Base-by-base conservation (phyloP, 495 filamentous ascomycete genomes). In the Hypoxylon rickii region DNA sequence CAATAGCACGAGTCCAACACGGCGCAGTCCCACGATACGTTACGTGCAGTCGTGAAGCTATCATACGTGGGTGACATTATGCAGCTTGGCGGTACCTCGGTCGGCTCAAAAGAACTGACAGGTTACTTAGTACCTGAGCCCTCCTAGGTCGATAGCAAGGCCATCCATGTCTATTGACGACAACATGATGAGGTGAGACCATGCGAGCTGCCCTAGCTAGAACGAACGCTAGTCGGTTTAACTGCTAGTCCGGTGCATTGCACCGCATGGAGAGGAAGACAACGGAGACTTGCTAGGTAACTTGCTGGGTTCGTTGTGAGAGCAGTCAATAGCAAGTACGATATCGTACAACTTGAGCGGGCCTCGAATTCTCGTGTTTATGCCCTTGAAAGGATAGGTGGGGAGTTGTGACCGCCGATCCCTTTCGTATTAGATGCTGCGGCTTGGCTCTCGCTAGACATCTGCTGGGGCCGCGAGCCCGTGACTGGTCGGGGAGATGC, bases 381-480 rank as follows among this genome's bases (percentile, higher is more conserved):
- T 34, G 21, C 22, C 37, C 47, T 52, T 62, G 58, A 43, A 38
- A 47, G 13, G 29, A 43, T 32, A 49, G 32, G 58, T 57, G 58
- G 58, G 38, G 58, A 57, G 44, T 36, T 39, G 26, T 39, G 17
- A 53, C 43, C 46, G 48, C 61, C 45, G 59, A 63, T 77, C 58
- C 55, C 51, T 41, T 44, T 61, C 58, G 58, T 61, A 61, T 61
- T 56, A 66, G 24, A 51, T 38, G 51, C 51, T 51, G 58, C 46
- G 51, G 58, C 45, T 61, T 45, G 46, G 50, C 53, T 15, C 53
- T 15, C 26, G 38, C 17, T 41, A 18, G 38, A 13, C 17, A 21
- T 44, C 13, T 41, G n/a, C 32, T 45, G 51, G 57, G 50, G 50
- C 45, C 34, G 44, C 33, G 26, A 37, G 39, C 16, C 24, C n/a